These are phyloP conservation scores for Leccinum olivaceopallidum DNA, from an alignment of 768 basidiomycete genomes.

Conservation along the genomic window DNA sequence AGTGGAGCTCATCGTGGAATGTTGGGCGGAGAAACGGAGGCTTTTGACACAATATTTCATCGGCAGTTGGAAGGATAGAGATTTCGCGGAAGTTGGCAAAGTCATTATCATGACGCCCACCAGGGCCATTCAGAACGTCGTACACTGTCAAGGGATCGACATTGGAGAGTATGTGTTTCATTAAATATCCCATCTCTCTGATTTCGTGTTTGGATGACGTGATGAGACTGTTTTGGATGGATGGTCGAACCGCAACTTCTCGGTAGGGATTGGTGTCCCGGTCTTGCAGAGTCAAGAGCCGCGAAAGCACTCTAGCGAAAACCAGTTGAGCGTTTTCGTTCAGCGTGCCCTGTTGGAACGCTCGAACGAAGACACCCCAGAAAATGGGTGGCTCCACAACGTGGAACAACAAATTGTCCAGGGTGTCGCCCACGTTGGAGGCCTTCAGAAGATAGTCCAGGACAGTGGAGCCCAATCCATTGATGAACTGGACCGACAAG, in stretches of 20 bases:
- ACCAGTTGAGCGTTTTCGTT: conserved; percentile 35
- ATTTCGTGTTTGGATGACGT: conserved; percentile 27
- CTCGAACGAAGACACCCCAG: conserved; percentile 39
- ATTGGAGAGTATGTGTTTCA: conserved; percentile 40
- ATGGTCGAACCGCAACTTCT: conserved; percentile 32
- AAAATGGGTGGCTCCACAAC: conserved; percentile 55
- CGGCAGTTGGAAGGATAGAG: conserved; percentile 60
- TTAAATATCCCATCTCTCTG: conserved; percentile 37
- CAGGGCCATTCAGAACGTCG: conserved; percentile 38
- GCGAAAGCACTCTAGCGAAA: conserved; percentile 51
- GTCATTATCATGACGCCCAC: conserved; percentile 73
- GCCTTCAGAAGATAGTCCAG: conserved; percentile 42
- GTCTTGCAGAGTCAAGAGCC: conserved; percentile 41
- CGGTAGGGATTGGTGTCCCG: conserved; percentile 39
- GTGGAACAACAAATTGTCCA: conserved; percentile 40
- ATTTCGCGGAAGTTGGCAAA: conserved; percentile 56
- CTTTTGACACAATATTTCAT: conserved; percentile 50
- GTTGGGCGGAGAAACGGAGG: conserved; percentile 50
- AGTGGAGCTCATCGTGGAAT: conserved; percentile 15
- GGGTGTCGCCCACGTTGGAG: conserved; percentile 39
- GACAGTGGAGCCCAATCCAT: conserved; percentile 39
- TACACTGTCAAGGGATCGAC: conserved; percentile 15
- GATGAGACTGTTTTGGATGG: conserved; percentile 26
- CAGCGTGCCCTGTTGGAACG: conserved; percentile 36
- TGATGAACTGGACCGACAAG: conserved; percentile 40